phyloP scores from a whole-genome alignment of 2,329 filamentous ascomycete species.

The Bipolaris cookei region DNA sequence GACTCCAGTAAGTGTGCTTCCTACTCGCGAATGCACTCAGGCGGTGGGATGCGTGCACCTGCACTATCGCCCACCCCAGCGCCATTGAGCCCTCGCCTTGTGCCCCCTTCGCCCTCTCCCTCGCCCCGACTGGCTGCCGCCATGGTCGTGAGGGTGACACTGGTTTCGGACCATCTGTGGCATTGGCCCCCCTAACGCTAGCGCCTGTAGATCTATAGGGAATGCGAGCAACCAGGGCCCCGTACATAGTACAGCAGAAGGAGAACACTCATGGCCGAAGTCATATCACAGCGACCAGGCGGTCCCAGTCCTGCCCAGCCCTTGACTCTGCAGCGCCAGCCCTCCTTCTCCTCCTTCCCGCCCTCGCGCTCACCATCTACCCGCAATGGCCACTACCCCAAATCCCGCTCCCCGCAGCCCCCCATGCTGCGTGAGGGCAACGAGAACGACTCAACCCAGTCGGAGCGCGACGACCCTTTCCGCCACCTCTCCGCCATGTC shows the following conservation, averaged over 20 bases:
- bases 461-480: conserved; percentile 38
- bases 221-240: conserved; percentile 18
- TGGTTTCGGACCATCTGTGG: conserved; percentile 16
- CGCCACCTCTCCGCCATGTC: conserved; percentile 19
- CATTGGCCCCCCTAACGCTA: conserved; percentile 30
- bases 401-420: conserved; percentile 46
- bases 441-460: conserved; percentile 39
- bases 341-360: conserved; percentile 54
- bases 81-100: not conserved
- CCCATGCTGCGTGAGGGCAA: conserved; percentile 44
- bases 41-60: not conserved
- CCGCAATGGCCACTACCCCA: conserved; percentile 43
- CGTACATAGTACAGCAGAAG: conserved; percentile 21
- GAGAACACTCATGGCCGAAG: conserved; percentile 42
- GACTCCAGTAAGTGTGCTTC: too few species aligned
- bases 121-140: not conserved
- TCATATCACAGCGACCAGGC: conserved; percentile 36
- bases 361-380: conserved; percentile 49
- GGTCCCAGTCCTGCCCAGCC: conserved; percentile 23
- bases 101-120: not conserved
- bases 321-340: conserved; percentile 45
- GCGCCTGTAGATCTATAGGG: conserved; percentile 23
- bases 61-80: not conserved
- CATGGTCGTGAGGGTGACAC: not conserved
- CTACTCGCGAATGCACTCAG: not conserved